Conservation (phyloP, 768 basidiomycete genomes). For the Termitomyces sp. region DNA sequence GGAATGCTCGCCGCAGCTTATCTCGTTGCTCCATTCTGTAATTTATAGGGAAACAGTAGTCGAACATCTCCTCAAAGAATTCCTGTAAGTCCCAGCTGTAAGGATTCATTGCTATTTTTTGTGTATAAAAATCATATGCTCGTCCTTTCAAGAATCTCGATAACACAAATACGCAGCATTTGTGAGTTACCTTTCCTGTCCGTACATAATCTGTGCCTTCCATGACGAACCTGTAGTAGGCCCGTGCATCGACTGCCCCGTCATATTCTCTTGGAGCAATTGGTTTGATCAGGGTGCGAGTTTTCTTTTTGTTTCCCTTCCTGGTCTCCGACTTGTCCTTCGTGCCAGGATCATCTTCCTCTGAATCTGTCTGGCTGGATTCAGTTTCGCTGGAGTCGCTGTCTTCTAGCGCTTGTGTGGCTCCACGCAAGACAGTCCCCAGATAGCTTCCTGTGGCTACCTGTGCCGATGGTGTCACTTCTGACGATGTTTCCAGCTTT, state of each 20-base stretch:
- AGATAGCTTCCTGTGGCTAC: background rate
- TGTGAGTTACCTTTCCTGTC: constrained; percentile 11
- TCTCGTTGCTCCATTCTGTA: constrained; percentile 19
- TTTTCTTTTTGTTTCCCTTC: background rate
- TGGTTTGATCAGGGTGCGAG: background rate
- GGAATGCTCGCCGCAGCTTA: constrained; percentile 16
- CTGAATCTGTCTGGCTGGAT: no score
- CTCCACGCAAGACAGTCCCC: background rate
- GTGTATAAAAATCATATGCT: constrained; percentile 26
- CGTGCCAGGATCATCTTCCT: background rate
- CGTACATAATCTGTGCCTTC: constrained; percentile 17
- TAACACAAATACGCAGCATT: constrained; percentile 16
- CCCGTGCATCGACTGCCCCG: constrained; percentile 15
- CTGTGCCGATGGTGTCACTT: background rate
- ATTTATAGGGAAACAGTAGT: constrained; percentile 28
- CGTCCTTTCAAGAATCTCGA: constrained; percentile 23
- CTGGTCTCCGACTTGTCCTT: background rate
- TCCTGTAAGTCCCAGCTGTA: constrained; percentile 19
- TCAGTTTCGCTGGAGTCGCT: background rate
- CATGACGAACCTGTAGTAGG: constrained; percentile 21
- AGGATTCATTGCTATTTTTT: constrained; percentile 19
- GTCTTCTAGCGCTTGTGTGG: background rate
- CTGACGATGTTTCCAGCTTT: background rate
- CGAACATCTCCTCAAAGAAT: constrained; percentile 15
- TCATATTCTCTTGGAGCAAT: constrained; percentile 19